A percentile compares a stretch with the other conserved stretches of the same genome.
These are phyloP conservation scores for Pyrenochaeta sp. DNA, from an alignment of 2,329 filamentous ascomycete species.

Conservation along the genomic window DNA sequence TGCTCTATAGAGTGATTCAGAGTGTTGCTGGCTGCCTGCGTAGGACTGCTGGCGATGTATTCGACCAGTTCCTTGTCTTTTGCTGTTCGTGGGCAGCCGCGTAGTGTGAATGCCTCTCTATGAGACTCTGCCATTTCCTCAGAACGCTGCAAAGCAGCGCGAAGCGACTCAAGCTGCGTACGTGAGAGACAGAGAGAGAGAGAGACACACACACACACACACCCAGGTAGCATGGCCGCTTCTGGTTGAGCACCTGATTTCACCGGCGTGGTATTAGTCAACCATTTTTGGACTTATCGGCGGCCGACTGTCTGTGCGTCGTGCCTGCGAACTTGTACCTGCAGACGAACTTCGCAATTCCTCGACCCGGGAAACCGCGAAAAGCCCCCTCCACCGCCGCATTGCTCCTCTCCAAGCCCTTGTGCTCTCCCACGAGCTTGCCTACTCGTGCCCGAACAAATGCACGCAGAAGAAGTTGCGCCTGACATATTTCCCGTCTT, in stretches of 20 bases:
- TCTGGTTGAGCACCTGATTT: constrained; percentile 3
- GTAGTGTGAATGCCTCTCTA: too few species aligned
- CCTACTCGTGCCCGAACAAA: constrained; percentile 38
- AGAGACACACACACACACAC: too few species aligned
- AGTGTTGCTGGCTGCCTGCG: too few species aligned
- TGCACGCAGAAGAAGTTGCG: constrained; percentile 43
- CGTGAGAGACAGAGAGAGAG: too few species aligned
- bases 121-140: too few species aligned
- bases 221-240: neutral
- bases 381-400: constrained; percentile 14
- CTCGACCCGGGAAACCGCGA: constrained; percentile 11
- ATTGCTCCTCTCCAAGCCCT: constrained; percentile 24
- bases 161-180: too few species aligned
- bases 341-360: constrained; percentile 32
- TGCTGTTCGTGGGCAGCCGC: neutral
- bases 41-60: too few species aligned
- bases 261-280: too few species aligned
- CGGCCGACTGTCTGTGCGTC: too few species aligned
- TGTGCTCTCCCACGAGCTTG: constrained; percentile 29
- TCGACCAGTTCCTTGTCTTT: too few species aligned
- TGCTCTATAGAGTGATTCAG: too few species aligned
- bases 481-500: constrained; percentile 43
- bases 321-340: constrained; percentile 23
- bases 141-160: too few species aligned
- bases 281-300: neutral